Conservation (phyloP, 2,329 filamentous ascomycete genomes). For the Colletotrichum ledebouriae region DNA sequence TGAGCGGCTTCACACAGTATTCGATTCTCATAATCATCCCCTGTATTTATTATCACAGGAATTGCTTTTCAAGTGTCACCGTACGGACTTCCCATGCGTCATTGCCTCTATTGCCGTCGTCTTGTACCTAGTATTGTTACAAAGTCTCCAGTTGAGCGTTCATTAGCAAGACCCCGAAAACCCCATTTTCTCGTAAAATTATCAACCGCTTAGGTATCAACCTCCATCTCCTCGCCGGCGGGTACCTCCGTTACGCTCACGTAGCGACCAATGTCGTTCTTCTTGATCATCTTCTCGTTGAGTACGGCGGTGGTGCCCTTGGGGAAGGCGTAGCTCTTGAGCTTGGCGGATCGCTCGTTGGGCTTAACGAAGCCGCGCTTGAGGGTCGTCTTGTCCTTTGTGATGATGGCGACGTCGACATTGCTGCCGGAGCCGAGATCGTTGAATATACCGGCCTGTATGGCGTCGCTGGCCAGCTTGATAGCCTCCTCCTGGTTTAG, state of each 20-base stretch:
- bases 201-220: conserved; percentile 67
- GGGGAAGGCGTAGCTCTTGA: conserved; percentile 91
- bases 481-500: conserved; percentile 86
- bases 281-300: conserved; percentile 95
- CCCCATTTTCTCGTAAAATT: conserved; percentile 1
- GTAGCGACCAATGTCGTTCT: conserved; percentile 94
- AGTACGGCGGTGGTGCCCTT: conserved; percentile 95
- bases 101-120: conserved; percentile 42
- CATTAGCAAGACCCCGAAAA: conserved; percentile 17
- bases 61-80: too few relatives aligned
- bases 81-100: conserved; percentile 8
- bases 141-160: conserved; percentile 28
- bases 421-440: conserved; percentile 97
- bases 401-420: conserved; percentile 96
- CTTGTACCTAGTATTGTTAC: conserved; percentile 41
- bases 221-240: conserved; percentile 78
- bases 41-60: too few relatives aligned
- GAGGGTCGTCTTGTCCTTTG: conserved; percentile 92
- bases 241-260: conserved; percentile 90
- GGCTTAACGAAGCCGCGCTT: conserved; percentile 94
- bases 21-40: too few relatives aligned
- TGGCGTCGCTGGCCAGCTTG: conserved; percentile 85
- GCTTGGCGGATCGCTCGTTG: conserved; percentile 91
- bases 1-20: too few relatives aligned
- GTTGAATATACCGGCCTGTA: conserved; percentile 98